Evolutionary conservation across 2,329 filamentous ascomycete genomes (phyloP), one percentile per base, ranked within the genome.

Genomic region (Aureobasidium sp.): DNA sequence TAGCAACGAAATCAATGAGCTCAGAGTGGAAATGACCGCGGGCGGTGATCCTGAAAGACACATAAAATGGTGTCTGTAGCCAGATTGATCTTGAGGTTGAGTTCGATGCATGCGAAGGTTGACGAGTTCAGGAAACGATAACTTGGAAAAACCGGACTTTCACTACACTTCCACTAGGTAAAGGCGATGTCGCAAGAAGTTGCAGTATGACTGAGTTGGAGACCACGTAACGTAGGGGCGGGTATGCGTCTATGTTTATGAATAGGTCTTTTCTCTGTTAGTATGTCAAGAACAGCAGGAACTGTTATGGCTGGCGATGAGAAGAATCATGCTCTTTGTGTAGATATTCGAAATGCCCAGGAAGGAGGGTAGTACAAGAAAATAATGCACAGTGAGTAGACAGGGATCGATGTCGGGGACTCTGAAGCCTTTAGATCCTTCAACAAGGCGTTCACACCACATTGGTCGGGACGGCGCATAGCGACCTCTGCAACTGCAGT

Each of bases 401-500:
- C 36, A 45, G 53, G 53, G 29, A 36, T 36, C 34, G 41, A 34
- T 57, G 53, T 44, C 21, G 36, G 27, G 27, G 36, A 21, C 29
- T 57, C 16, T 6, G 30, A 57, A 25, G 34, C 9, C n/a, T 36
- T 41, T 13, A 21, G 10, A 44, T 44, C 41, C 27, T 3, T 27
- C 21, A 36, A 41, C 21, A 21, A 45, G 25, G 53, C 37, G 39
- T 44, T 45, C 29, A 45, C 29, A 34, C n/a, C 41, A 34, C 15
- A 57, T 57, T 57, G 53, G 41, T 13, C 29, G 53, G 30, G 10
- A 36, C n/a, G 53, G 53, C 41, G 53, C 53, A 57, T 57, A 21
- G 27, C 29, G 41, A 32, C 36, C 7, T 54, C 37, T 25, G 37
- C 27, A 39, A 42, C 37, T 42, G 37, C 50, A 54, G 21, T 32